Evolutionary conservation across 2,329 filamentous ascomycete genomes (phyloP).

Genomic region (Xylariaceae sp.): DNA sequence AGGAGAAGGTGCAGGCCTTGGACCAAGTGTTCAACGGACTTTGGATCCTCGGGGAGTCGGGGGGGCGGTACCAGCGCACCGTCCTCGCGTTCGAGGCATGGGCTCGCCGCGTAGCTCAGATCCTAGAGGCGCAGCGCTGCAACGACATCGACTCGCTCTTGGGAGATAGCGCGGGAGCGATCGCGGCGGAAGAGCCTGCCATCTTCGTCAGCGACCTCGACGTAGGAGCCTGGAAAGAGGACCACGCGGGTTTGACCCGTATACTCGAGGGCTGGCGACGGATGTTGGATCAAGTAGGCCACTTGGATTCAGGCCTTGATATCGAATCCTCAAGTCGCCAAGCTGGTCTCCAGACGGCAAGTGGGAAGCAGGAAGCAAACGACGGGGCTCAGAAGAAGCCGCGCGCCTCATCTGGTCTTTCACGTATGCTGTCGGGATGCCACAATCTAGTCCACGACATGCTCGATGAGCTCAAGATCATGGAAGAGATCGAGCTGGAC

Average conservation of each 20-base stretch:
- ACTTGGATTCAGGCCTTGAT: slow-evolving; percentile 13
- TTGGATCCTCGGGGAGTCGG: slow-evolving; percentile 51
- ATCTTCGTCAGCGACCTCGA: slow-evolving; percentile 53
- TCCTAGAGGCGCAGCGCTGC: slow-evolving; percentile 39
- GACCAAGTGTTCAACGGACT: slow-evolving; percentile 52
- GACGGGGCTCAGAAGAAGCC: neutral
- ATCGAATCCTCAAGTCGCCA: no score
- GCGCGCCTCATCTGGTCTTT: slow-evolving; percentile 26
- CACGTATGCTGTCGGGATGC: slow-evolving; percentile 22
- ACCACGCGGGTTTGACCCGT: slow-evolving; percentile 46
- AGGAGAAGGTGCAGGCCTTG: slow-evolving; percentile 53
- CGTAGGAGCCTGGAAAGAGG: slow-evolving; percentile 50
- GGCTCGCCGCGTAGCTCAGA: slow-evolving; percentile 43
- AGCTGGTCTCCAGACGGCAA: no score
- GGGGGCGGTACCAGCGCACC: slow-evolving; percentile 50
- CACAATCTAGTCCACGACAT: slow-evolving; percentile 50
- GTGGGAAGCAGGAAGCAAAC: neutral
- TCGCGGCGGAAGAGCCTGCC: slow-evolving; percentile 32
- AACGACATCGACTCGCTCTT: slow-evolving; percentile 33
- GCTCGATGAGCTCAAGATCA: slow-evolving; percentile 56
- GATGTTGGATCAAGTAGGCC: slow-evolving; percentile 42
- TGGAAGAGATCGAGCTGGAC: slow-evolving; percentile 57
- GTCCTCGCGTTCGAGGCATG: slow-evolving; percentile 56
- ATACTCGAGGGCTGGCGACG: slow-evolving; percentile 51
- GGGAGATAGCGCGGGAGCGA: slow-evolving; percentile 31